Evolutionary conservation across 192 early-diverging fungal genomes (phyloP).

Genomic region (Diversispora eburnea): DNA sequence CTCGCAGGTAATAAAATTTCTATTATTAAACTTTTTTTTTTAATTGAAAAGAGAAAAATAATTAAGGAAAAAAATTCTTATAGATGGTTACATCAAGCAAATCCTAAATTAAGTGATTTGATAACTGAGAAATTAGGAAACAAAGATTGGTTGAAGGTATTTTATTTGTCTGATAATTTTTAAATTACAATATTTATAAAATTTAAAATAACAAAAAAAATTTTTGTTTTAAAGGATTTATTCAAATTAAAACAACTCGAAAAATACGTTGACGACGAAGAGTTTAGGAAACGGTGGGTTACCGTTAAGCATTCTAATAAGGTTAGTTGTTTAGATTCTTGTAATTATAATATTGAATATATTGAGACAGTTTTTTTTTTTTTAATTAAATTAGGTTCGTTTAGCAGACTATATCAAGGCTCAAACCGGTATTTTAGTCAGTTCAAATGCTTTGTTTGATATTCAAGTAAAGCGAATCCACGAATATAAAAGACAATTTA

Average conservation of each 20-base stretch:
- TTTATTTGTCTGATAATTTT: neutral
- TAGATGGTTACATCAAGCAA: conserved; percentile 95
- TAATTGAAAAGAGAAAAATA: too few species aligned
- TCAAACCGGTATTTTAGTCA: conserved; percentile 68
- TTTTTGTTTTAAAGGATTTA: conserved; percentile 51
- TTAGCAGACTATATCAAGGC: conserved; percentile 79
- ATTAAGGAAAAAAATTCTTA: too few species aligned
- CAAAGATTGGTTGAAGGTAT: conserved; percentile 60
- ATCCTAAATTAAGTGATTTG: conserved; percentile 78
- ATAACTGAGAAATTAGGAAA: conserved; percentile 78
- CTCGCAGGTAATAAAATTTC: conserved; percentile 50
- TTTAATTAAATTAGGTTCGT: conserved; percentile 40
- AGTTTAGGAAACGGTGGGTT: conserved; percentile 85
- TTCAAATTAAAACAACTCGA: conserved; percentile 64
- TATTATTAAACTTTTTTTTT: too few species aligned
- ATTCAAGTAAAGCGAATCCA: conserved; percentile 98
- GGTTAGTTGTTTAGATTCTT: conserved; percentile 30
- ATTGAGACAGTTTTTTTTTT: neutral
- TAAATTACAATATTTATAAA: neutral
- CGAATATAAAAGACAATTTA: conserved; percentile 99
- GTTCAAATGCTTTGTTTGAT: conserved; percentile 90
- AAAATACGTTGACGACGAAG: conserved; percentile 54
- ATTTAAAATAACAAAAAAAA: neutral
- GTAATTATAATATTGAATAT: neutral
- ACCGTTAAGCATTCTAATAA: conserved; percentile 90